These are phyloP conservation scores for Fusarium secorum DNA, from an alignment of 2,329 filamentous ascomycete genomes.

Conservation along the genomic window DNA sequence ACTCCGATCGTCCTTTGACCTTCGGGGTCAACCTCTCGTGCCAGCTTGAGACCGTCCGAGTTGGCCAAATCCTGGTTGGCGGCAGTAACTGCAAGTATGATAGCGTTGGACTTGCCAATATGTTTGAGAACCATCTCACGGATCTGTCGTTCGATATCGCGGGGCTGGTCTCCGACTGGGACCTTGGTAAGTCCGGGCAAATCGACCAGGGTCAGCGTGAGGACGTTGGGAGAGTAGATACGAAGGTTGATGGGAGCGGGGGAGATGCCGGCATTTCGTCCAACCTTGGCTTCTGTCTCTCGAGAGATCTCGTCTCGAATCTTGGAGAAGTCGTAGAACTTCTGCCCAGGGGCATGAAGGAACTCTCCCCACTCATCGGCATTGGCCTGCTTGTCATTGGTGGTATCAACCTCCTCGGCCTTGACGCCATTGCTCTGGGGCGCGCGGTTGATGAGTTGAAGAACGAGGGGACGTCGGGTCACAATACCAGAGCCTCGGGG, in stretches of 20 bases:
- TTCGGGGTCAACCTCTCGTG: slow-evolving; percentile 95
- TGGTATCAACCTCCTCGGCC: slow-evolving; percentile 69
- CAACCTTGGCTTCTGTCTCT: slow-evolving; percentile 96
- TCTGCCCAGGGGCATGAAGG: slow-evolving; percentile 94
- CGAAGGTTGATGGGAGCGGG: slow-evolving; percentile 96
- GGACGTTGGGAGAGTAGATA: slow-evolving; percentile 97
- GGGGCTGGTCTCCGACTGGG: slow-evolving; percentile 92
- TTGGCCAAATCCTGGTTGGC: slow-evolving; percentile 99
- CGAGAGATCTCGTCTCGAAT: slow-evolving; percentile 97
- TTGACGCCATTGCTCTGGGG: slow-evolving; percentile 77
- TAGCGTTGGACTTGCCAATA: slow-evolving; percentile 97
- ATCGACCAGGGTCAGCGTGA: slow-evolving; percentile 96
- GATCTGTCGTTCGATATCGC: slow-evolving; percentile 97
- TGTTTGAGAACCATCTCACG: slow-evolving; percentile 98
- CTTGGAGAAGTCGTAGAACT: slow-evolving; percentile 98
- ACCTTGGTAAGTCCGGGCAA: slow-evolving; percentile 96
- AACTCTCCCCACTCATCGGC: slow-evolving; percentile 98
- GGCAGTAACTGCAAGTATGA: slow-evolving; percentile 94
- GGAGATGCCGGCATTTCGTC: slow-evolving; percentile 94
- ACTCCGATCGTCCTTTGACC: slow-evolving; percentile 98
- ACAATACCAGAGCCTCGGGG: slow-evolving; percentile 98
- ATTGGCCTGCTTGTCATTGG: slow-evolving; percentile 87
- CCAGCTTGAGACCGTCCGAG: slow-evolving; percentile 95
- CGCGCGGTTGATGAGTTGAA: slow-evolving; percentile 95
- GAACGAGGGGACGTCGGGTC: slow-evolving; percentile 91